Percentiles rank a stretch among this genome's conserved stretches.
phyloP scores from a whole-genome alignment of 148 eudicot species.

The Vaccinium vitisidaea region DNA sequence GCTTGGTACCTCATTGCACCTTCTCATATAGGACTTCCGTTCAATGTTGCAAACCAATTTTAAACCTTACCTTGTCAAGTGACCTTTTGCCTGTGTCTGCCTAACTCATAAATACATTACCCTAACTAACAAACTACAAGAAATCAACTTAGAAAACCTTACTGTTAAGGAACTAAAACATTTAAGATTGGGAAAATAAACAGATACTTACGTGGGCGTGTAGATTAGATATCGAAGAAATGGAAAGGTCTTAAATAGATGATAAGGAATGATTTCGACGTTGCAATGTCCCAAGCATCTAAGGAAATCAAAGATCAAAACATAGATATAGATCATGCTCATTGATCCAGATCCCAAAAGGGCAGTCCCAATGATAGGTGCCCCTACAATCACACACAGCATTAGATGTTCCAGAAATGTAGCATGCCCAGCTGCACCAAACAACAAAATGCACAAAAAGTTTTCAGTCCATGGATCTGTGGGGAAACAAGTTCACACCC shows the following conservation, averaged over 20 bases:
- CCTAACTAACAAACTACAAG: not conserved
- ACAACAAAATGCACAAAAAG: not conserved
- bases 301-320: conserved; percentile 49
- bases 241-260: conserved; percentile 37
- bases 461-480: not conserved
- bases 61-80: not conserved
- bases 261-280: conserved; percentile 45
- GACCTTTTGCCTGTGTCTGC: not conserved
- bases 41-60: not conserved
- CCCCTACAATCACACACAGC: conserved; percentile 38
- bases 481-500: not conserved
- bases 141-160: not conserved
- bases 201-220: conserved; percentile 49
- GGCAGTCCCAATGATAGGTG: conserved; percentile 42
- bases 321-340: conserved; percentile 40
- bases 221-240: conserved; percentile 37
- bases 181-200: not conserved
- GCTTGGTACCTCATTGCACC: not conserved
- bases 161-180: not conserved
- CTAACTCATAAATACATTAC: not conserved
- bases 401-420: conserved; percentile 50
- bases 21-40: not conserved
- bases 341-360: conserved; percentile 50
- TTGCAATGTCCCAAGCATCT: conserved; percentile 55
- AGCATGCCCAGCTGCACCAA: conserved; percentile 54